phyloP scores from a whole-genome alignment of 306 rosid genomes.

The Purshia tridentata region DNA sequence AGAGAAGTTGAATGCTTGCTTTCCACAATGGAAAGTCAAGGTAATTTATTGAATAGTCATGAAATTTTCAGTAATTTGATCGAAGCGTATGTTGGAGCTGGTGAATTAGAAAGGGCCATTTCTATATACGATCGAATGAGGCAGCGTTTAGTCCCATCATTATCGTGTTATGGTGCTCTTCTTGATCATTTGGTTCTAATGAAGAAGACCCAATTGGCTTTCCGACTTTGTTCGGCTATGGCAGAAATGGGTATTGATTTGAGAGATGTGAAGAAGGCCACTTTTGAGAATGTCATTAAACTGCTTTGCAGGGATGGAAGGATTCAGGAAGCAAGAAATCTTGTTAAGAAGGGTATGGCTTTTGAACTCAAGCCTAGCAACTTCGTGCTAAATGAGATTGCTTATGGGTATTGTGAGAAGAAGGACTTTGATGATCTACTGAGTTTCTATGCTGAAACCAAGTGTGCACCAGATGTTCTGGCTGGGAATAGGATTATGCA shows the following conservation, averaged over 20 bases:
- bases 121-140: slow-evolving; percentile 46
- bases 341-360: slow-evolving; percentile 60
- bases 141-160: slow-evolving; percentile 42
- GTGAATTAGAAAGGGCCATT: slow-evolving; percentile 57
- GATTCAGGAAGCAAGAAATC: slow-evolving; percentile 68
- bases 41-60: slow-evolving; percentile 32
- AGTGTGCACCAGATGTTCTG: slow-evolving; percentile 47
- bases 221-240: slow-evolving; percentile 52
- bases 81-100: slow-evolving; percentile 49
- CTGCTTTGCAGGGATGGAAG: slow-evolving; percentile 61
- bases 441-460: slow-evolving; percentile 65
- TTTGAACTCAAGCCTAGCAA: slow-evolving; percentile 41
- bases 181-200: slow-evolving; percentile 46
- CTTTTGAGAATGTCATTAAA: slow-evolving; percentile 52
- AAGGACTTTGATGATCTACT: slow-evolving; percentile 73
- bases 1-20: slow-evolving; percentile 66
- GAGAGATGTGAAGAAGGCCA: slow-evolving; percentile 43
- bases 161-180: slow-evolving; percentile 39
- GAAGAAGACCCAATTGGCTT: slow-evolving; percentile 47
- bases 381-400: slow-evolving; percentile 58
- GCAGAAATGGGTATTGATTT: slow-evolving; percentile 34
- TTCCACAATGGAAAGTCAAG: slow-evolving; percentile 41
- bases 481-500: slow-evolving; percentile 66
- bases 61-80: slow-evolving; percentile 45
- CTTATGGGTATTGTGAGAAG: slow-evolving; percentile 81